phyloP scores from a whole-genome alignment of 2,329 filamentous ascomycete species.

The Fusarium luffae region DNA sequence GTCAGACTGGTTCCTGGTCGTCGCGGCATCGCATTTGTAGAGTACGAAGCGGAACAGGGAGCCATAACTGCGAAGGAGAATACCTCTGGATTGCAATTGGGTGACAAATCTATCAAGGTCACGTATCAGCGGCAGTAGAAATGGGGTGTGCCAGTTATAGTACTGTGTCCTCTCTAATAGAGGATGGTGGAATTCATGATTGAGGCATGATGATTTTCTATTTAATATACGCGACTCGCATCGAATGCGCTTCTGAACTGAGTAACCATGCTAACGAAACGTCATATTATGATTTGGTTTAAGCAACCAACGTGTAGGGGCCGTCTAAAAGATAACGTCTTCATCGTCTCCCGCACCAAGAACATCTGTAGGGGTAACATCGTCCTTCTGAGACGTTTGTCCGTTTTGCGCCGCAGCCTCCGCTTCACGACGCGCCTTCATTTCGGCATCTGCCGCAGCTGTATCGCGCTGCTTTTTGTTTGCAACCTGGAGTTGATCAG shows the following conservation, averaged over 20 bases:
- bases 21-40: conserved; percentile 92
- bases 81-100: conserved; percentile 84
- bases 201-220: neutral
- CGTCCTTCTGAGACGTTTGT: conserved; percentile 55
- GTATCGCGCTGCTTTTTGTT: conserved; percentile 84
- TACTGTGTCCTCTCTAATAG: neutral
- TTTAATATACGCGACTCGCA: neutral
- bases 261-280: neutral
- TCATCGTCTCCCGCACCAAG: conserved; percentile 81
- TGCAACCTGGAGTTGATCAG: conserved; percentile 64
- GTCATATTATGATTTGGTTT: neutral
- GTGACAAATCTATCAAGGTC: conserved; percentile 85
- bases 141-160: neutral
- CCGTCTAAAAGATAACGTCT: conserved; percentile 81
- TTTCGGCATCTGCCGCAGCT: conserved; percentile 77
- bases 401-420: conserved; percentile 47
- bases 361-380: conserved; percentile 66
- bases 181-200: neutral
- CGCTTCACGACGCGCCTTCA: conserved; percentile 76
- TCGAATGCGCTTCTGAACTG: neutral
- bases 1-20: conserved; percentile 88
- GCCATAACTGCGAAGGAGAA: conserved; percentile 95
- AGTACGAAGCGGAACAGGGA: conserved; percentile 90
- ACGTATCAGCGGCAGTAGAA: conserved; percentile 91
- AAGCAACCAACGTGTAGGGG: neutral